Conservation (phyloP, 1,284 basidiomycete species). For the Sporisorium iseilematis-ciliati region DNA sequence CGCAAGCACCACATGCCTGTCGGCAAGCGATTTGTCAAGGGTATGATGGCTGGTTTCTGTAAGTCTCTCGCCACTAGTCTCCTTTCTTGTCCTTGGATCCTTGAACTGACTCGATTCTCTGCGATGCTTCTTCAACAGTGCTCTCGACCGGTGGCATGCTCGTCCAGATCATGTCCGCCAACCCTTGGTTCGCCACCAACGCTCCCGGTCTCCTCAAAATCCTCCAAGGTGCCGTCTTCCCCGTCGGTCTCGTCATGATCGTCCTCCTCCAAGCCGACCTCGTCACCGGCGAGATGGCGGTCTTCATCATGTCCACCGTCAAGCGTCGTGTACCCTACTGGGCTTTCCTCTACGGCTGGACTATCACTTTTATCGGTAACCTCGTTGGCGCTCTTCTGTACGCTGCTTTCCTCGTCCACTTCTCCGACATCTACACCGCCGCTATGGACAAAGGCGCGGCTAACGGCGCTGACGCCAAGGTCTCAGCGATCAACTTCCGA, state of each 20-base stretch:
- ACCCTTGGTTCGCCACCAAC: slow-evolving; percentile 58
- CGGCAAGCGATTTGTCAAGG: slow-evolving; percentile 55
- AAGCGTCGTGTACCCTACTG: slow-evolving; percentile 57
- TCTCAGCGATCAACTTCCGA: slow-evolving; percentile 46
- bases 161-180: slow-evolving; percentile 57
- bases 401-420: slow-evolving; percentile 74
- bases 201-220: slow-evolving; percentile 58
- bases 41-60: slow-evolving; percentile 56
- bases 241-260: slow-evolving; percentile 62
- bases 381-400: slow-evolving; percentile 80
- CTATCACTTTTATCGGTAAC: slow-evolving; percentile 79
- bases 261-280: slow-evolving; percentile 60
- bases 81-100: background rate
- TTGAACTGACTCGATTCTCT: background rate
- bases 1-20: slow-evolving; percentile 48
- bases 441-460: slow-evolving; percentile 48
- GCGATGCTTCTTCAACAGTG: slow-evolving; percentile 11
- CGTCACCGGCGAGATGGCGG: slow-evolving; percentile 58
- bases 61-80: slow-evolving; percentile 6
- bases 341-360: slow-evolving; percentile 66
- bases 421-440: slow-evolving; percentile 44
- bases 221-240: slow-evolving; percentile 55
- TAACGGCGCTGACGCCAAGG: slow-evolving; percentile 40
- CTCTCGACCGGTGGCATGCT: slow-evolving; percentile 57
- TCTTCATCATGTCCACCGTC: slow-evolving; percentile 58